These are phyloP conservation scores for Waltergamsia citrina DNA, from an alignment of 2,329 filamentous ascomycete species.

Conservation along the genomic window DNA sequence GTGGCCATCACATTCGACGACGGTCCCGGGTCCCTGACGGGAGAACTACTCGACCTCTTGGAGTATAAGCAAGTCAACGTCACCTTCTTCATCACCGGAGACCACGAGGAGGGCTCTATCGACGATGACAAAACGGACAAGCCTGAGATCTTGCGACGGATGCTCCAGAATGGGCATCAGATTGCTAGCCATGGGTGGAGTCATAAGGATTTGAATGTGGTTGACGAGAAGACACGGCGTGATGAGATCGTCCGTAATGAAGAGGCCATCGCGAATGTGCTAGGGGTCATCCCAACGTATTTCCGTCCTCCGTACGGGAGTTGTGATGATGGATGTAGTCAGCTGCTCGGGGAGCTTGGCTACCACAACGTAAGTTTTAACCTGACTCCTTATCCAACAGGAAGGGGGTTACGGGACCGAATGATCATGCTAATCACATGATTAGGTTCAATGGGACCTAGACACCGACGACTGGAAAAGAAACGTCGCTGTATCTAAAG, in stretches of 20 bases:
- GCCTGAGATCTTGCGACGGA: slow-evolving; percentile 26
- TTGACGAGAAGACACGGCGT: slow-evolving; percentile 20
- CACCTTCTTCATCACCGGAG: slow-evolving; percentile 32
- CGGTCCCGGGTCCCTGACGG: slow-evolving; percentile 32
- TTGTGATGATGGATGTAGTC: slow-evolving; percentile 27
- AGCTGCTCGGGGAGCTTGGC: slow-evolving; percentile 27
- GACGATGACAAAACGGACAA: slow-evolving; percentile 22
- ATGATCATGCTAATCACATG: background rate
- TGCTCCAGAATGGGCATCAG: slow-evolving; percentile 32
- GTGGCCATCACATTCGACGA: slow-evolving; percentile 37
- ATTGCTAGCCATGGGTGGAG: slow-evolving; percentile 37
- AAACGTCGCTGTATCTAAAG: slow-evolving; percentile 32
- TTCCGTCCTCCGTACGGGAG: slow-evolving; percentile 35
- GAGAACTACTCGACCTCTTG: slow-evolving; percentile 27
- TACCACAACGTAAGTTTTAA: slow-evolving; percentile 36
- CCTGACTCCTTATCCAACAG: background rate
- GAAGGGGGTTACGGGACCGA: background rate
- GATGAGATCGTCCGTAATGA: slow-evolving; percentile 35
- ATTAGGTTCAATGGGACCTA: slow-evolving; percentile 35
- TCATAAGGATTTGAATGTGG: slow-evolving; percentile 31
- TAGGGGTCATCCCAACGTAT: slow-evolving; percentile 30
- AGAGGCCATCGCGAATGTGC: slow-evolving; percentile 29
- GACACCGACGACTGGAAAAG: slow-evolving; percentile 54
- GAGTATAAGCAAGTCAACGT: slow-evolving; percentile 19
- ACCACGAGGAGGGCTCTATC: slow-evolving; percentile 27